Percentiles rank a stretch among this genome's conserved stretches.
Conservation (phyloP, 805 yeast genomes). For the Myxozyma melibiosi region DNA sequence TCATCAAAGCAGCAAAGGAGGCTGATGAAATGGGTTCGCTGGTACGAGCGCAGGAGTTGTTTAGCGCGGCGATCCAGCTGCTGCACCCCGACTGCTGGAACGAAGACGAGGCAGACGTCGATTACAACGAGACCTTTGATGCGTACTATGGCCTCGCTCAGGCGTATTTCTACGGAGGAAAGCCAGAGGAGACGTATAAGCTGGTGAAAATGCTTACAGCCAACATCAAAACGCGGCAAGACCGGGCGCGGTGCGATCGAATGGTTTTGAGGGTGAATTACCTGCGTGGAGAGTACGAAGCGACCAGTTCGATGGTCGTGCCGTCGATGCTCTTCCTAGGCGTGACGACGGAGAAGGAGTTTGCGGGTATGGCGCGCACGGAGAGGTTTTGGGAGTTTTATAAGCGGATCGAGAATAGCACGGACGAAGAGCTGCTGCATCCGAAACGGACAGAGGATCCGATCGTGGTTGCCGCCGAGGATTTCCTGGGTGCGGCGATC, state of each 20-base stretch:
- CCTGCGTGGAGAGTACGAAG: slow-evolving; percentile 17
- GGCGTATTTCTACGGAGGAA: slow-evolving; percentile 20
- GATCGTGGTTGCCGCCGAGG: not conserved
- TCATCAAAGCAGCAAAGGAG: slow-evolving; percentile 17
- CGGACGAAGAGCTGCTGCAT: slow-evolving; percentile 23
- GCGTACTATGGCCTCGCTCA: slow-evolving; percentile 15
- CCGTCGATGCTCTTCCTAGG: slow-evolving; percentile 8
- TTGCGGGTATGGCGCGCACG: slow-evolving; percentile 1
- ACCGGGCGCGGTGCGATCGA: slow-evolving; percentile 7
- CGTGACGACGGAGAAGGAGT: not conserved
- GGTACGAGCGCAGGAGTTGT: slow-evolving; percentile 16
- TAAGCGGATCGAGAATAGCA: slow-evolving; percentile 7
- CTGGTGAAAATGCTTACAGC: not conserved
- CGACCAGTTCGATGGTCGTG: not conserved
- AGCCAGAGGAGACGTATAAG: slow-evolving; percentile 7
- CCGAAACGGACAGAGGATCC: slow-evolving; percentile 1
- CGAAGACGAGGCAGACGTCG: slow-evolving; percentile 14
- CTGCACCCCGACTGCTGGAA: slow-evolving; percentile 26
- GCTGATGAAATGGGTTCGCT: slow-evolving; percentile 23
- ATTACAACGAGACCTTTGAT: slow-evolving; percentile 23
- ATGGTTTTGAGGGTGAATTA: slow-evolving; percentile 7
- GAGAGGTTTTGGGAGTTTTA: slow-evolving; percentile 21
- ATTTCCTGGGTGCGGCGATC: slow-evolving; percentile 11
- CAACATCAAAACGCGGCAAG: not conserved
- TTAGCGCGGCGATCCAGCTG: slow-evolving; percentile 18